A percentile compares a stretch with the other conserved stretches of the same genome.
Evolutionary conservation across 148 eudicot species (phyloP).

Genomic region (Silene latifolia): DNA sequence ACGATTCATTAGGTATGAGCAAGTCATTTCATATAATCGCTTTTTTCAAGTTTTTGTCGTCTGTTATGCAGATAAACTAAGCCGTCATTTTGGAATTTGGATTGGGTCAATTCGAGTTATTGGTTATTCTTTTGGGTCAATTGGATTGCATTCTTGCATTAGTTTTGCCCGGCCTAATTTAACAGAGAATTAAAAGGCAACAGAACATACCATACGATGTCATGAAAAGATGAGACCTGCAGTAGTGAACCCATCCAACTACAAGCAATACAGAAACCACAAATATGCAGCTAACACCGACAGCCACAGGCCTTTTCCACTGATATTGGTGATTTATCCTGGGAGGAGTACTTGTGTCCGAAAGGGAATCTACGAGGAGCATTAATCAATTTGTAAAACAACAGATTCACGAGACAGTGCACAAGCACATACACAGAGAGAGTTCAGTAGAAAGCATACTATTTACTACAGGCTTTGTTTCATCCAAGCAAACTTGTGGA

Average conservation of each 20-base stretch:
- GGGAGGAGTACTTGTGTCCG: conserved; percentile 38
- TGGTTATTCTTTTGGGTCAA: too few relatives aligned
- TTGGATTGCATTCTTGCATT: too few relatives aligned
- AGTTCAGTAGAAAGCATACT: conserved; percentile 28
- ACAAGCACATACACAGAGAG: neutral
- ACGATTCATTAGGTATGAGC: too few relatives aligned
- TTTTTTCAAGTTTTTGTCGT: too few relatives aligned
- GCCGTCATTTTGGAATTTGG: too few relatives aligned
- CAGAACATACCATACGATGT: conserved; percentile 58
- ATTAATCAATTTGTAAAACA: conserved; percentile 1
- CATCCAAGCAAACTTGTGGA: conserved; percentile 45
- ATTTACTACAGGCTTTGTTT: conserved; percentile 43
- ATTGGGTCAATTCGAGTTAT: too few relatives aligned
- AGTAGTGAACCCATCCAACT: conserved; percentile 63
- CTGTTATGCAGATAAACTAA: too few relatives aligned
- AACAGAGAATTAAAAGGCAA: neutral
- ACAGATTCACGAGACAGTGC: neutral
- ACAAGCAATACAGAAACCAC: conserved; percentile 51
- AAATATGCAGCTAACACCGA: conserved; percentile 63
- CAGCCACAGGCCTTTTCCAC: conserved; percentile 45
- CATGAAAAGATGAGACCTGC: conserved; percentile 52
- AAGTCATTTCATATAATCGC: too few relatives aligned
- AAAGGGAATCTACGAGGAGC: conserved; percentile 12
- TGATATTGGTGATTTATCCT: conserved; percentile 45
- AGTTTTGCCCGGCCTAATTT: too few relatives aligned